Evolutionary conservation across 1,139 yeast species (phyloP), one percentile per base, ranked within the genome.

Genomic region (Geotrichum klebahnii): DNA sequence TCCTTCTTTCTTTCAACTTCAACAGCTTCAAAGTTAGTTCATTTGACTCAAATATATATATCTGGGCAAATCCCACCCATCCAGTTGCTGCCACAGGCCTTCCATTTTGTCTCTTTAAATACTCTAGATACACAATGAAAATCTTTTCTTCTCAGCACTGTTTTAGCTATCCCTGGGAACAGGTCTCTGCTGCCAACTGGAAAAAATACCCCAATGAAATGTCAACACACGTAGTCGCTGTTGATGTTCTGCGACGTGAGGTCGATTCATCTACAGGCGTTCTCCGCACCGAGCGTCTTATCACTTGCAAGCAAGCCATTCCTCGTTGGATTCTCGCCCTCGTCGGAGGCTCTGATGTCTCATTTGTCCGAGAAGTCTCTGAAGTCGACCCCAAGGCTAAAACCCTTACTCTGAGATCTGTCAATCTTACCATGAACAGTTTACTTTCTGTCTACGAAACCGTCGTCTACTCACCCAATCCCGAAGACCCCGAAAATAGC

Each of bases 101-200:
- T n/a, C n/a, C n/a, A n/a, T n/a, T n/a, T n/a, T n/a, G n/a, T n/a
- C n/a, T n/a, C n/a, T n/a, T n/a, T n/a, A n/a, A n/a, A n/a, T n/a
- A n/a, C n/a, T n/a, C n/a, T n/a, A n/a, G n/a, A n/a, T n/a, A n/a
- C n/a, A n/a, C n/a, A 49, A 89, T 90, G 97, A 88, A 84, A 68
- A 74, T 89, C 52, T 89, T 87, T 64, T 80, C 79, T 47, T 77
- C 86, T 38, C 67, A 74, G 20, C 92, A 85, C 65, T 72, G 69
- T 33, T 90, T 88, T 67, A 72, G 79, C 54, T 90, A 90, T 62
- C 79, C 95, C 0, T 90, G 97, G 97, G 95, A 85, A 36, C 90
- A 87, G 62, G 96, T 92, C 17, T 85, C 96, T 0, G 90, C 95
- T 0, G 97, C 97, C 53, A 90, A 92, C 67, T 92, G 98, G 98